Conservation (phyloP, 139 green algal species). For the Tetradesmus obliquus region DNA sequence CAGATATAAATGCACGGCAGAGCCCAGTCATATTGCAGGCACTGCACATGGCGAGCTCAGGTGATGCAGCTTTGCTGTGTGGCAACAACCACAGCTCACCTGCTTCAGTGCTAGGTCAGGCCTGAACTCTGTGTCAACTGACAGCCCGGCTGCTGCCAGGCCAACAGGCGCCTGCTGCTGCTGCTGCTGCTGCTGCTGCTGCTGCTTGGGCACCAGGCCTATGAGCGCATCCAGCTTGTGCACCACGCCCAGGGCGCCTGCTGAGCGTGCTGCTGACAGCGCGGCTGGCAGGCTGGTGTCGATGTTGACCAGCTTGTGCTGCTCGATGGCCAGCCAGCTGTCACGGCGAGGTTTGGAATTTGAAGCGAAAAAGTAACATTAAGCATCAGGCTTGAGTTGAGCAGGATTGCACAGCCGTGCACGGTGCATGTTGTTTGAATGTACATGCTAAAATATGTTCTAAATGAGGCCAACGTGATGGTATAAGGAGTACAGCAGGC, state of each 20-base stretch:
- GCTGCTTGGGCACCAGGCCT: neutral
- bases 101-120: slow-evolving; percentile 18
- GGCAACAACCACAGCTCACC: neutral
- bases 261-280: slow-evolving; percentile 1
- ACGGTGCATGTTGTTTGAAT: too few species aligned
- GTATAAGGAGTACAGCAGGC: too few species aligned
- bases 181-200: neutral
- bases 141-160: neutral
- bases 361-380: neutral
- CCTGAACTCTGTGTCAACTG: neutral
- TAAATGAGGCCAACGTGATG: too few species aligned
- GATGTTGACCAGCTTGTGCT: slow-evolving; percentile 33
- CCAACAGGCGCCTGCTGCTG: neutral
- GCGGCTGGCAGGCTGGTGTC: neutral
- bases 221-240: slow-evolving; percentile 19
- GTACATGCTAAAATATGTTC: too few species aligned
- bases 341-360: neutral
- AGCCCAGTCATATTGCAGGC: too few species aligned
- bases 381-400: neutral
- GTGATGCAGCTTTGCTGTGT: too few species aligned
- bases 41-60: too few species aligned
- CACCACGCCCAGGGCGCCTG: neutral
- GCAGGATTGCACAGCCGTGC: too few species aligned
- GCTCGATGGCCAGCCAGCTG: slow-evolving; percentile 28
- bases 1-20: too few species aligned